Conservation (phyloP, 805 yeast genomes). For the Wickerhamiella brachini region DNA sequence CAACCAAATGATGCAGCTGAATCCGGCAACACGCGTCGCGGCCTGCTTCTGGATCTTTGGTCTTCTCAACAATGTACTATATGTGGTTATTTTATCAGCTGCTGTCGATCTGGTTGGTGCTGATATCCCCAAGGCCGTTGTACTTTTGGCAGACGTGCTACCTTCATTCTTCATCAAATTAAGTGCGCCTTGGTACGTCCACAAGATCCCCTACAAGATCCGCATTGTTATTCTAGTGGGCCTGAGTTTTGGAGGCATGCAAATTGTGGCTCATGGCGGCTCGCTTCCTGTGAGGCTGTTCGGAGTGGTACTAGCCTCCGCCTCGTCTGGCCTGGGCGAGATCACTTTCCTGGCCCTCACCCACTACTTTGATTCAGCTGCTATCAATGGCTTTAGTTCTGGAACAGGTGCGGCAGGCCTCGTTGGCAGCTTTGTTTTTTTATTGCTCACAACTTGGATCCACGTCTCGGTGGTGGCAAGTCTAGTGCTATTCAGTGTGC, state of each 20-base stretch:
- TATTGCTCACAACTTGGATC: slow-evolving; percentile 59
- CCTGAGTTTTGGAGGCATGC: slow-evolving; percentile 63
- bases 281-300: slow-evolving; percentile 32
- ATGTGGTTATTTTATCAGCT: slow-evolving; percentile 82
- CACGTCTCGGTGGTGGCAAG: slow-evolving; percentile 40
- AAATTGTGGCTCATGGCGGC: slow-evolving; percentile 38
- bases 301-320: slow-evolving; percentile 69
- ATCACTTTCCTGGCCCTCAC: slow-evolving; percentile 77
- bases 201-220: slow-evolving; percentile 41
- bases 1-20: background rate
- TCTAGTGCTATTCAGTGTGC: slow-evolving; percentile 40
- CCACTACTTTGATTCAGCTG: slow-evolving; percentile 47
- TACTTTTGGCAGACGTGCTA: slow-evolving; percentile 70
- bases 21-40: background rate
- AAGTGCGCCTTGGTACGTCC: slow-evolving; percentile 67
- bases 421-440: slow-evolving; percentile 54
- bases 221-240: slow-evolving; percentile 44
- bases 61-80: slow-evolving; percentile 70
- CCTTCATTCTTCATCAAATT: slow-evolving; percentile 68
- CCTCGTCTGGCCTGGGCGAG: slow-evolving; percentile 85
- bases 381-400: slow-evolving; percentile 77
- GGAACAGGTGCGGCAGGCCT: slow-evolving; percentile 97
- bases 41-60: slow-evolving; percentile 66
- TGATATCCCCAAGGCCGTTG: slow-evolving; percentile 68
- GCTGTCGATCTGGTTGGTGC: slow-evolving; percentile 87